These are phyloP conservation scores for Microbotryum scabiosae DNA, from an alignment of 1,284 basidiomycete genomes.

Conservation along the genomic window DNA sequence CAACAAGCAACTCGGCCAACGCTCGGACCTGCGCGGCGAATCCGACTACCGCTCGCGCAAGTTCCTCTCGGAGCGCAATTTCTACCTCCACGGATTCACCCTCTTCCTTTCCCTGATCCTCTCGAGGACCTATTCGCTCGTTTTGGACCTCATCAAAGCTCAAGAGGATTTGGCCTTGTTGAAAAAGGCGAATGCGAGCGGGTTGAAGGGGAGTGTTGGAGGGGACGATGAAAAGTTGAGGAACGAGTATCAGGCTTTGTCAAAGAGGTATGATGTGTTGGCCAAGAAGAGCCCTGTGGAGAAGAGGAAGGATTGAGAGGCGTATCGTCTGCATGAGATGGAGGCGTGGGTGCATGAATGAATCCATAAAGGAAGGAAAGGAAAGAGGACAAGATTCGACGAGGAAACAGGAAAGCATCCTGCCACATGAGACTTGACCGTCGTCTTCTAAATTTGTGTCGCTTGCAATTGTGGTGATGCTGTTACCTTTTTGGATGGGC, in stretches of 20 bases:
- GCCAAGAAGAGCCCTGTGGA: constrained; percentile 10
- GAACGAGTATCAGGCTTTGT: not conserved
- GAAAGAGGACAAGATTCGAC: too few relatives aligned
- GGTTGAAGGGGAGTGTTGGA: not conserved
- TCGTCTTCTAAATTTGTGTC: too few relatives aligned
- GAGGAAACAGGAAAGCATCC: too few relatives aligned
- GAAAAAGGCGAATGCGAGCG: constrained; percentile 8
- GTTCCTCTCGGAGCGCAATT: constrained; percentile 36
- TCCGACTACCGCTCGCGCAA: constrained; percentile 37
- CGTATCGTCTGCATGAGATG: not conserved
- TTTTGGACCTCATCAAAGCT: constrained; percentile 44
- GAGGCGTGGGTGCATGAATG: too few relatives aligned
- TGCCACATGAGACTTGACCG: too few relatives aligned
- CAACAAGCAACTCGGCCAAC: constrained; percentile 1
- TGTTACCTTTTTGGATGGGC: too few relatives aligned
- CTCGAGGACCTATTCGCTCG: constrained; percentile 43
- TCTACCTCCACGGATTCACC: constrained; percentile 38
- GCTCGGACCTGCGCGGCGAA: constrained; percentile 34
- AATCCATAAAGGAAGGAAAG: too few relatives aligned
- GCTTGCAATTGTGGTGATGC: too few relatives aligned
- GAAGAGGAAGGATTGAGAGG: constrained; percentile 11
- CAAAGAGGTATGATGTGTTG: not conserved
- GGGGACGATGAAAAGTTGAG: constrained; percentile 3
- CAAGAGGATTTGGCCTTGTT: constrained; percentile 41
- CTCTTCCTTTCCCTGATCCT: constrained; percentile 43